phyloP scores from a whole-genome alignment of 768 basidiomycete genomes.

The Agaricus sinodeliciosus region DNA sequence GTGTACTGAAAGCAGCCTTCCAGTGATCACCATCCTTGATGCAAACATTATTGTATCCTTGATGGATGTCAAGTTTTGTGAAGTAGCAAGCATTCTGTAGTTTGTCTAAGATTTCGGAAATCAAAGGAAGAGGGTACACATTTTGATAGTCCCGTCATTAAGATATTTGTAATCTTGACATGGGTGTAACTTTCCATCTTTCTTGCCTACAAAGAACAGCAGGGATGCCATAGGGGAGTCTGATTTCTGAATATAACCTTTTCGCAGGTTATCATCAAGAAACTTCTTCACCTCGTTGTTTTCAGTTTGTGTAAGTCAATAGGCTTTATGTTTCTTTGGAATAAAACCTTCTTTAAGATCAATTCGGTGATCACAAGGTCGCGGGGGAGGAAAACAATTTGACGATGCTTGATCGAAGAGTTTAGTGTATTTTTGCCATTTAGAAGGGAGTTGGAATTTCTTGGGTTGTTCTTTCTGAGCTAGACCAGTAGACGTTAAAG shows the following conservation, averaged over 20 bases:
- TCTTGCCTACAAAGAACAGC: conserved; percentile 23
- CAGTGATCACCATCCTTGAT: conserved; percentile 33
- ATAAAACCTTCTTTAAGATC: conserved; percentile 13
- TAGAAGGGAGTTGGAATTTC: neutral
- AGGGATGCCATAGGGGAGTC: conserved; percentile 16
- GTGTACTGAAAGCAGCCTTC: conserved; percentile 34
- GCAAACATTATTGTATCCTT: conserved; percentile 26
- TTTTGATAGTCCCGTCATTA: conserved; percentile 30
- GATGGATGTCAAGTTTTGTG: conserved; percentile 16
- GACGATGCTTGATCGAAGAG: neutral
- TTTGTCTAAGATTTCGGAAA: too few species aligned
- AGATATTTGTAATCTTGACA: conserved; percentile 28
- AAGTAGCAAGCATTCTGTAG: conserved; percentile 21
- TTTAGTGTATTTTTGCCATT: neutral
- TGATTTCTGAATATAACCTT: conserved; percentile 14
- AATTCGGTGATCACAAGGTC: neutral
- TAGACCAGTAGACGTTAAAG: too few species aligned
- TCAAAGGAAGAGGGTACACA: conserved; percentile 28
- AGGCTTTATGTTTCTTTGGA: conserved; percentile 21
- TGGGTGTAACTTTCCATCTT: conserved; percentile 17
- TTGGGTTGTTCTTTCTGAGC: too few species aligned
- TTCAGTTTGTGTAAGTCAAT: neutral
- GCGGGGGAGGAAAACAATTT: neutral
- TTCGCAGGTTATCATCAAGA: too few species aligned
- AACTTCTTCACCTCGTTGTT: too few species aligned